Percentiles rank a stretch among this genome's conserved stretches.
phyloP scores from a whole-genome alignment of 139 green algal species.

The Haematococcus sp. region DNA sequence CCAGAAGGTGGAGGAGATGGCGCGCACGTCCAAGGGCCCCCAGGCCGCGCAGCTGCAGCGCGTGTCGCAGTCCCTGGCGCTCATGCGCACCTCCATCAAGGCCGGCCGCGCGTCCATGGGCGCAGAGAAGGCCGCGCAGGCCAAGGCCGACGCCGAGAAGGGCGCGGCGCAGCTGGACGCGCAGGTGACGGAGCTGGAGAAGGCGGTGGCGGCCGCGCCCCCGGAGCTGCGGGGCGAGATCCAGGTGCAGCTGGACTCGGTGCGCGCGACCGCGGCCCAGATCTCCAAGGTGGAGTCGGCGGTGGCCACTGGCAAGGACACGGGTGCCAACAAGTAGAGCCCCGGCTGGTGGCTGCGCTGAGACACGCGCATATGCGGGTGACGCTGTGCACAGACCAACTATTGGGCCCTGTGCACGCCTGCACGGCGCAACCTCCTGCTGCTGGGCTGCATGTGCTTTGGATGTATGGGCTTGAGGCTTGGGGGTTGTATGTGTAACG shows the following conservation, averaged over 20 bases:
- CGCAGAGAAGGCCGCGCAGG: not conserved
- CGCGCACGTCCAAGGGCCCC: not conserved
- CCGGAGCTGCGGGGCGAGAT: conserved; percentile 22
- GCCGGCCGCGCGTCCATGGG: not conserved
- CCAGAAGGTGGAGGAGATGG: conserved; percentile 3
- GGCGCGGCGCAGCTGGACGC: conserved; percentile 1
- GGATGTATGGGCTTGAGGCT: too few relatives aligned
- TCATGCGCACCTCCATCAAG: conserved; percentile 11
- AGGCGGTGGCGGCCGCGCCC: conserved; percentile 10
- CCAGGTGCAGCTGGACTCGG: conserved; percentile 11
- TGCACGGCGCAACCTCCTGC: too few relatives aligned
- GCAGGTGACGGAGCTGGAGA: conserved; percentile 11
- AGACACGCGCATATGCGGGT: too few relatives aligned
- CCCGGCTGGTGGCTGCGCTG: too few relatives aligned
- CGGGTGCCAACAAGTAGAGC: not conserved
- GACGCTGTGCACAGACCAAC: too few relatives aligned
- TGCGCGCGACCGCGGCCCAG: not conserved
- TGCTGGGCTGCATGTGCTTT: too few relatives aligned
- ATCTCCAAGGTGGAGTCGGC: conserved; percentile 10
- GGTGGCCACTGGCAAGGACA: not conserved
- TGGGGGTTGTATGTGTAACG: too few relatives aligned
- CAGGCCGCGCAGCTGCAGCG: conserved; percentile 5
- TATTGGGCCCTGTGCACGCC: too few relatives aligned
- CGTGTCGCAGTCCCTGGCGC: conserved; percentile 20
- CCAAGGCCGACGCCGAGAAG: not conserved